Evolutionary conservation across 2,329 filamentous ascomycete species (phyloP).

Genomic region (Pseudocercospora pini-densiflorae): DNA sequence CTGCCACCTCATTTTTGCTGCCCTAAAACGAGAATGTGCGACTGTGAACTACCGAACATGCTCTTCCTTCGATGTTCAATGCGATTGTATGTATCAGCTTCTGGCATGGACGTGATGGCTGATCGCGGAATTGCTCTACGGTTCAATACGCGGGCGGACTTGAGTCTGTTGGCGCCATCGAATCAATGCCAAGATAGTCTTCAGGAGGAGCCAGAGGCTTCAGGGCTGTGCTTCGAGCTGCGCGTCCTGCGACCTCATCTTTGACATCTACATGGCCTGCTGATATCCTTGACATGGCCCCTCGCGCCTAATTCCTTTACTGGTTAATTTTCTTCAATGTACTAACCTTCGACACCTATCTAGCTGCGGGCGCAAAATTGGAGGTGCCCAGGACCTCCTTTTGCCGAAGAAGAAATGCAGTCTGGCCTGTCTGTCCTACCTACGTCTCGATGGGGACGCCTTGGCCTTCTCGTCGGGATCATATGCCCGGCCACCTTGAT

Average conservation of each 20-base stretch:
- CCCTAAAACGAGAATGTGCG: neutral
- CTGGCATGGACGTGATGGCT: neutral
- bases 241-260: neutral
- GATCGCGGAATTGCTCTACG: neutral
- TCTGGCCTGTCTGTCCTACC: conserved; percentile 14
- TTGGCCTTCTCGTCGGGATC: conserved; percentile 17
- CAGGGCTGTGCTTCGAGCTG: neutral
- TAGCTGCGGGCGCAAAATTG: neutral
- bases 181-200: neutral
- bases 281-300: neutral
- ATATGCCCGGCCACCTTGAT: conserved; percentile 14
- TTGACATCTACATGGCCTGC: neutral
- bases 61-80: neutral
- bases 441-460: conserved; percentile 12
- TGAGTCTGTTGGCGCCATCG: neutral
- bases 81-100: neutral
- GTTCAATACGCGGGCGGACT: neutral
- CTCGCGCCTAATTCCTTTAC: neutral
- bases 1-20: neutral
- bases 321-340: neutral
- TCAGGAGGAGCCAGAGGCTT: neutral
- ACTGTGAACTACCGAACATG: neutral
- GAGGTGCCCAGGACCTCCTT: neutral
- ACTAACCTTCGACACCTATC: neutral
- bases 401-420: conserved; percentile 6